phyloP scores from a whole-genome alignment of 495 filamentous ascomycete species.

The Aspergillus cavernicola region DNA sequence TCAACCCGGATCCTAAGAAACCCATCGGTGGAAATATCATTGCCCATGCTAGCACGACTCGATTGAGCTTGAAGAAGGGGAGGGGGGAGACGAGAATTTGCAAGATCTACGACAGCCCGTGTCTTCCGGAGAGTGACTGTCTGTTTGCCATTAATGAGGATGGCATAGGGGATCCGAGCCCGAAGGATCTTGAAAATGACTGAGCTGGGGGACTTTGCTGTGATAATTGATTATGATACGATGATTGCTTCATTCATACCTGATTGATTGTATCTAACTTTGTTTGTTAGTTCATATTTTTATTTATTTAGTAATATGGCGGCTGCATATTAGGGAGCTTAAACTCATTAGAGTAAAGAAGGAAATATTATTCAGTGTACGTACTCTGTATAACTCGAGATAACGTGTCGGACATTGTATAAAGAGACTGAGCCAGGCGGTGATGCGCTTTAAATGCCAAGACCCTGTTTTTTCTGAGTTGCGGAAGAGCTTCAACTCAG shows the following conservation, averaged over 20 bases:
- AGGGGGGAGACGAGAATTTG: constrained; percentile 92
- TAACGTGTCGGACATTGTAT: too few species aligned
- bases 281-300: constrained; percentile 14
- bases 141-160: constrained; percentile 96
- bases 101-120: constrained; percentile 98
- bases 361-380: background rate
- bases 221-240: constrained; percentile 35
- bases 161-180: constrained; percentile 91
- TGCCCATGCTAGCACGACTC: constrained; percentile 90
- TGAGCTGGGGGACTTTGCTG: constrained; percentile 18
- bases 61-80: constrained; percentile 90
- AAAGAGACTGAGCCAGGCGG: constrained; percentile 6
- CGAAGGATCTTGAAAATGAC: constrained; percentile 90
- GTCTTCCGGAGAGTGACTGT: constrained; percentile 92
- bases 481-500: constrained; percentile 38
- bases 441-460: constrained; percentile 31
- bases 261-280: constrained; percentile 6
- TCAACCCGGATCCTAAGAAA: constrained; percentile 98
- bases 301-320: constrained; percentile 3
- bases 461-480: constrained; percentile 43
- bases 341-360: background rate
- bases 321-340: background rate
- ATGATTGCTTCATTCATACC: constrained; percentile 10
- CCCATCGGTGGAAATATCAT: constrained; percentile 99
- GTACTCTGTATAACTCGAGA: too few species aligned